These are phyloP conservation scores for Gleditsia sinensis DNA, from an alignment of 306 rosid genomes.

Conservation along the genomic window DNA sequence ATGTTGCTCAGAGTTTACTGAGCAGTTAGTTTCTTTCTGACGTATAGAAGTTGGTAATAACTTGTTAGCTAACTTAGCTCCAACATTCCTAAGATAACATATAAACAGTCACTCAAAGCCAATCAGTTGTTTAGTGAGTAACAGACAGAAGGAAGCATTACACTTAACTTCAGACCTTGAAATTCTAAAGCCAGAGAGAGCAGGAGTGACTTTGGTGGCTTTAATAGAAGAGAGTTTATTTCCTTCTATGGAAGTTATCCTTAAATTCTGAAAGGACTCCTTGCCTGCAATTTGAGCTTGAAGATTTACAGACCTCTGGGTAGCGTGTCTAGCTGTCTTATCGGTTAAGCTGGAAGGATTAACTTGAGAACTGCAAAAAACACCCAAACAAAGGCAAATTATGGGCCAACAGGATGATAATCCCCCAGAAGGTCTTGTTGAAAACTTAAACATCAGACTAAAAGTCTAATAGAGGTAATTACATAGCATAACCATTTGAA, in stretches of 20 bases:
- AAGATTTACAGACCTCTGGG: conserved; percentile 42
- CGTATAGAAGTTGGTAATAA: conserved; percentile 39
- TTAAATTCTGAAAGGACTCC: conserved; percentile 46
- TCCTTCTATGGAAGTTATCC: conserved; percentile 47
- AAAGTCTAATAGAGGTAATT: not conserved
- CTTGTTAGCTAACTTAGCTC: conserved; percentile 43
- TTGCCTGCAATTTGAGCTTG: conserved; percentile 40
- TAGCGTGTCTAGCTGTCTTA: conserved; percentile 40
- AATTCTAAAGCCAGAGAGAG: conserved; percentile 51
- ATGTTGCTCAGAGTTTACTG: conserved; percentile 36
- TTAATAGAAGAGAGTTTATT: conserved; percentile 49
- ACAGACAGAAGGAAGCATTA: conserved; percentile 14
- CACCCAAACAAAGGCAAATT: conserved; percentile 16
- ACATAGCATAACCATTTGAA: not conserved
- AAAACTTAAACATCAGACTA: conserved; percentile 12
- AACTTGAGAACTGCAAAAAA: conserved; percentile 54
- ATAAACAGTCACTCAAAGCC: conserved; percentile 30
- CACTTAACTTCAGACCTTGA: conserved; percentile 49
- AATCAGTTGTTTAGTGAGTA: conserved; percentile 8
- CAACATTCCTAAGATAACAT: conserved; percentile 44
- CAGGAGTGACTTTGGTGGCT: conserved; percentile 46
- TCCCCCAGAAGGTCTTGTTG: conserved; percentile 12
- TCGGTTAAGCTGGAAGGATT: conserved; percentile 46
- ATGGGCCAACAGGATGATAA: conserved; percentile 23
- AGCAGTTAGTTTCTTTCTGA: conserved; percentile 43